Conservation (phyloP, 805 yeast genomes). For the Schwanniomyces polymorphus region DNA sequence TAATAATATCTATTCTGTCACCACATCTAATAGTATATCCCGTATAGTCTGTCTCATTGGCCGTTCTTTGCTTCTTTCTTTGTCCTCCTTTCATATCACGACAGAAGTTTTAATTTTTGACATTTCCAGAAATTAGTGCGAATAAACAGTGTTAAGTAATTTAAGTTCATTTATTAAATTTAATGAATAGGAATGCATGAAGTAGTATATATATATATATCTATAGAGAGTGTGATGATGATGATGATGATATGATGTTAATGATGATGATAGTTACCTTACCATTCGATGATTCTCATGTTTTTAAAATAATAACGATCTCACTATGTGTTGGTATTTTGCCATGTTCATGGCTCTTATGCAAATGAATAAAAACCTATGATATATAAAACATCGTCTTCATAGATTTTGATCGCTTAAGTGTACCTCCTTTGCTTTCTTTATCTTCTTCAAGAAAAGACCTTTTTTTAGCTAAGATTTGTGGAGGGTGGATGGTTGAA, state of each 20-base stretch:
- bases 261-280: not conserved
- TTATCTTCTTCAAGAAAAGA: conserved; percentile 5
- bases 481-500: conserved; percentile 3
- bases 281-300: not conserved
- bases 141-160: not conserved
- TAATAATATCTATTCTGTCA: conserved; percentile 2
- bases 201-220: not conserved
- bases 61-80: conserved; percentile 1
- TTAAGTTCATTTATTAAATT: not conserved
- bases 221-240: not conserved
- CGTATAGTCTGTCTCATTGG: not conserved
- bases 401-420: conserved; percentile 24
- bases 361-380: not conserved
- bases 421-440: conserved; percentile 7
- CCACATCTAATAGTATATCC: conserved; percentile 1
- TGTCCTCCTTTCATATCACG: not conserved
- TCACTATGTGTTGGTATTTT: not conserved
- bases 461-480: conserved; percentile 5
- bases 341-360: not conserved
- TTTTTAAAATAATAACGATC: not conserved
- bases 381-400: conserved; percentile 19
- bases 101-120: not conserved
- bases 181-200: not conserved
- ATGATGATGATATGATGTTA: not conserved
- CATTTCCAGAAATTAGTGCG: not conserved